phyloP scores from a whole-genome alignment of 768 basidiomycete genomes.

The Lactarius evosmus region DNA sequence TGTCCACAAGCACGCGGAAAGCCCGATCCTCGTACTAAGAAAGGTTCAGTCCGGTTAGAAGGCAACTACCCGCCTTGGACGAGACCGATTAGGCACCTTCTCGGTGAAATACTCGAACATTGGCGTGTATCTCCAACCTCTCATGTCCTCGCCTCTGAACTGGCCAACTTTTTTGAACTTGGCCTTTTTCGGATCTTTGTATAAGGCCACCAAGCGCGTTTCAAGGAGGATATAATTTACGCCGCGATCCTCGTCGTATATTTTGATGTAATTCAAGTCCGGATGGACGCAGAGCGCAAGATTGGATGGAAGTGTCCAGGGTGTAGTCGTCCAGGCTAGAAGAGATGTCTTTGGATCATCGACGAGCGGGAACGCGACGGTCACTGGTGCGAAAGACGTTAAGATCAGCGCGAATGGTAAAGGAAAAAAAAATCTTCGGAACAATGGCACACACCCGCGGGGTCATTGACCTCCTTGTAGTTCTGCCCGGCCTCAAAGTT shows the following conservation, averaged over 20 bases:
- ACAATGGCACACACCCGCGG: constrained; percentile 59
- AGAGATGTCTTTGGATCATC: constrained; percentile 89
- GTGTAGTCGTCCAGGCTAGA: constrained; percentile 98
- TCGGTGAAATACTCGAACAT: constrained; percentile 97
- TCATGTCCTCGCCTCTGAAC: constrained; percentile 90
- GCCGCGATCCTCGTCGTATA: constrained; percentile 83
- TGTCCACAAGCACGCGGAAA: constrained; percentile 84
- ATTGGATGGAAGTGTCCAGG: constrained; percentile 97
- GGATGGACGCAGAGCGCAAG: constrained; percentile 95
- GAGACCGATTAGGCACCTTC: constrained; percentile 49
- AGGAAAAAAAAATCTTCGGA: background rate
- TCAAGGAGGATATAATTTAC: constrained; percentile 93
- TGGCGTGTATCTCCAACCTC: constrained; percentile 93
- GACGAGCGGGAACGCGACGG: constrained; percentile 87
- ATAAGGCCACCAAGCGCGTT: constrained; percentile 76
- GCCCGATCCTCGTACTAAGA: constrained; percentile 84
- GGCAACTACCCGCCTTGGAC: background rate
- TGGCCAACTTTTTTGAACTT: constrained; percentile 89
- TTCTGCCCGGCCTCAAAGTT: constrained; percentile 96
- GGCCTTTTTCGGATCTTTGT: constrained; percentile 96
- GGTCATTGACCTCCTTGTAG: constrained; percentile 92
- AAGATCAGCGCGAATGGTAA: background rate
- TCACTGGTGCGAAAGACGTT: constrained; percentile 50
- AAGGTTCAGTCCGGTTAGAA: constrained; percentile 6
- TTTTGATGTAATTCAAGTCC: constrained; percentile 94